Base-by-base conservation (phyloP, 2,329 filamentous ascomycete genomes). In the Didymella pinodella region DNA sequence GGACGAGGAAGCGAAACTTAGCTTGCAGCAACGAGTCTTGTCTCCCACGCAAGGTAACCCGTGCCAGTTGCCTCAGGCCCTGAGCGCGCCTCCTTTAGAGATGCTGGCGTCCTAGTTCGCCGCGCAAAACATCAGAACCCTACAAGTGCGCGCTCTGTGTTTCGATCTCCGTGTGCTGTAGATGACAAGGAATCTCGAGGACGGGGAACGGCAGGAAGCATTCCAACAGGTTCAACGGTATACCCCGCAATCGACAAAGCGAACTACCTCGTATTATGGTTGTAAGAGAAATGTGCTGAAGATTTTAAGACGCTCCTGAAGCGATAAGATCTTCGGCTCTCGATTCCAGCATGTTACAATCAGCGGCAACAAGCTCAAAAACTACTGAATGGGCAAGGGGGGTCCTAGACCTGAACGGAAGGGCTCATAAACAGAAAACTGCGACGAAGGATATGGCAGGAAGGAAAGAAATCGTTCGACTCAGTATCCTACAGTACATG, bases 401-500 rank as follows among this genome's bases (percentile, higher is more conserved):
- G 12, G 32, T 14, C 16, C 14, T 38, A 10, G 8, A 11, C 29
- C 10, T 31, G 8, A 31, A 11, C 16, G 12, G 26, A 50, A 14
- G 43, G 28, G 20, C 16, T 0, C 18, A n/a, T 36, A 14, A 28
- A 34, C 4, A 31, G 16, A 18, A 28, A 8, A 18, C n/a, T 22
- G 32, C 2, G n/a, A 29, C 18, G 18, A 47, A 46, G 12, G 22
- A 25, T n/a, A 26, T 46, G 20, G 20, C 36, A 46, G 40, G 40
- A 54, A 12, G 11, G 40, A 40, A 46, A 25, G 38, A 25, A 38
- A 50, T 54, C 47, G 22, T 50, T 50, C 56, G 46, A 50, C 46
- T 59, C 56, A 59, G 25, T 69, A 69, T 69, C 66, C 64, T 69
- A 69, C 66, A 69, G 57, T 66, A 64, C 67, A 64, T 66, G 63